These are phyloP conservation scores for Penicillium griseofulvum DNA, from an alignment of 2,329 filamentous ascomycete genomes.

Conservation along the genomic window DNA sequence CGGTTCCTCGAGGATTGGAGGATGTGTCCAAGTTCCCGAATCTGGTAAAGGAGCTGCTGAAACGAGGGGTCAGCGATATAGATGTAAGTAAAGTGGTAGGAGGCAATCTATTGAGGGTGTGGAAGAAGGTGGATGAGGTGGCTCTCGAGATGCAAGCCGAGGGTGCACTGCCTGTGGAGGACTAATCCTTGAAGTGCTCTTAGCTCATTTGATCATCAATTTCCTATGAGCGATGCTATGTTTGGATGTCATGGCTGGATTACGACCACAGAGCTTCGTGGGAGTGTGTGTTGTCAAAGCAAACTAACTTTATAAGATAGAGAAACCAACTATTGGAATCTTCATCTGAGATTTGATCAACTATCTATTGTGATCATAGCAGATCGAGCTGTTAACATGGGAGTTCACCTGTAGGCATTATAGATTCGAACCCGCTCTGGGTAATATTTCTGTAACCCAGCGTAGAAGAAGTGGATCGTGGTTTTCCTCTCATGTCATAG, in stretches of 20 bases:
- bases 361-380: neutral
- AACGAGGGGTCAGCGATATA: constrained; percentile 68
- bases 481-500: neutral
- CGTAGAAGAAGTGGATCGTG: too few relatives aligned
- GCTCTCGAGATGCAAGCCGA: constrained; percentile 62
- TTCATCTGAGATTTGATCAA: too few relatives aligned
- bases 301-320: neutral
- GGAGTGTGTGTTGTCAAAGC: neutral
- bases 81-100: constrained; percentile 75
- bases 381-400: neutral
- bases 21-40: constrained; percentile 82
- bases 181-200: constrained; percentile 25
- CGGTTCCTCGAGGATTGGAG: constrained; percentile 70
- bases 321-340: neutral
- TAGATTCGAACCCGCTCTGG: neutral
- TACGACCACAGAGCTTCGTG: neutral
- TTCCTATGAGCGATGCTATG: neutral
- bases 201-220: neutral
- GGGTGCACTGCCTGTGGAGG: constrained; percentile 49
- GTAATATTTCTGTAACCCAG: neutral
- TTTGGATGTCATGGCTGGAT: neutral
- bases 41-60: constrained; percentile 71
- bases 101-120: constrained; percentile 78
- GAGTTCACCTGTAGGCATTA: neutral
- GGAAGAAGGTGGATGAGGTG: constrained; percentile 73